Base-by-base conservation (phyloP, 768 basidiomycete species). In the Russula olivacea region DNA sequence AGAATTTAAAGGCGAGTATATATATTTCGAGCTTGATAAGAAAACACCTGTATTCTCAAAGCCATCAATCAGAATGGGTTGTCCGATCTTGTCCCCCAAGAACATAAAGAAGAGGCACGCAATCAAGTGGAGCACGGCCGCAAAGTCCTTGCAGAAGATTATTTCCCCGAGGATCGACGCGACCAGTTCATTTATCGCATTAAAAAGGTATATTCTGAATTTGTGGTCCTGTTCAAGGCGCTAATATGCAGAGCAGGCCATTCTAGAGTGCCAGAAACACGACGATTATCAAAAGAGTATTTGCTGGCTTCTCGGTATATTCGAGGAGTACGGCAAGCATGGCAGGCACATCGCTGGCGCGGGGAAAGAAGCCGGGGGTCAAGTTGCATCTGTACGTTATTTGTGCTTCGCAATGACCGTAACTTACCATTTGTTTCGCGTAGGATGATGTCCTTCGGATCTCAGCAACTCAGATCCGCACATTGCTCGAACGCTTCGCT, bases 181-280 rank as follows among this genome's bases (percentile, higher is more conserved):
- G 92, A 96, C 58, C 92, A 92, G 70, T 97, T 93, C 74, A 89
- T 98, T 70, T 96, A 88, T 78, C 83, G 96, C 14, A 81, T 85
- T 7, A 98, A 98, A 80, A 98, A 97, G 84, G 89, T 87, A 25
- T 34, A 61, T 40, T 34, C 36, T 25, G 10, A 34, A 12, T 30
- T 25, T 40, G 30, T 15, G 28, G 3, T 6, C 6, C 4, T 9
- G 19, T 14, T 28, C 6, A 0, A 41, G n/a, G 5, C 11, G 21
- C 21, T 48, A 2, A 63, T 4, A 2, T 1, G 12, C 1, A 4
- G 23, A 19, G 2, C 59, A 87, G 84, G 87, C 89, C 41, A 83
- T 97, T 58, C 80, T 95, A 61, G 95, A 98, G 71, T 94, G 91
- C 72, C 94, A 97, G 75, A 87, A 88, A 71, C 93, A 96, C 74